A percentile compares a stretch with the other conserved stretches of the same genome.
phyloP scores from a whole-genome alignment of 2,329 filamentous ascomycete genomes.

The Bipolaris cookei region DNA sequence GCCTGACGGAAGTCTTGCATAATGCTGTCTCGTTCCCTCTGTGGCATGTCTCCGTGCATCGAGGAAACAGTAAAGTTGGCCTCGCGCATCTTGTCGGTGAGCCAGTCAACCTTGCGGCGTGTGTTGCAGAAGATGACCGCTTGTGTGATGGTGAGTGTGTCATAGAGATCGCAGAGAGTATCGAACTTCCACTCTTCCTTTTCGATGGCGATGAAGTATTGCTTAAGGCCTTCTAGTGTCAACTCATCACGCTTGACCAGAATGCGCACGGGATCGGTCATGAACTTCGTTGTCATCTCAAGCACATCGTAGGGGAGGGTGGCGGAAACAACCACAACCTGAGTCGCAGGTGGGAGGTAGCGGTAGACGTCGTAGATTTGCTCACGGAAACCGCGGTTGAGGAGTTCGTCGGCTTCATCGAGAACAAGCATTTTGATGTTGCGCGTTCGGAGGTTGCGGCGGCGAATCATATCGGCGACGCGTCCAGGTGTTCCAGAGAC shows the following conservation, averaged over 20 bases:
- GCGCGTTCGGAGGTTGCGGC: conserved; percentile 73
- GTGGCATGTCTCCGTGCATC: conserved; percentile 99
- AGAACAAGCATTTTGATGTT: conserved; percentile 81
- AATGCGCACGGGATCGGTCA: conserved; percentile 96
- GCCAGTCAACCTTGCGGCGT: conserved; percentile 97
- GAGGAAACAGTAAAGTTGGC: conserved; percentile 98
- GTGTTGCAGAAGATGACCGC: conserved; percentile 99
- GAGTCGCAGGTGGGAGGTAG: conserved; percentile 92
- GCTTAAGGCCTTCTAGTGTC: conserved; percentile 95
- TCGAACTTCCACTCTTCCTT: conserved; percentile 99
- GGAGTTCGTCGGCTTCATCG: conserved; percentile 77
- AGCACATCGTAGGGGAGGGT: conserved; percentile 97
- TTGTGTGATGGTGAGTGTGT: conserved; percentile 97
- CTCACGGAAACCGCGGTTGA: conserved; percentile 95
- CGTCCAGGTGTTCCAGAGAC: conserved; percentile 97
- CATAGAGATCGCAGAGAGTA: conserved; percentile 97
- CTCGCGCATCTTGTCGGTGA: conserved; percentile 99
- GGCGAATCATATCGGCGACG: conserved; percentile 84
- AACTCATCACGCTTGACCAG: conserved; percentile 98
- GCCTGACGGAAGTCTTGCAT: conserved; percentile 99
- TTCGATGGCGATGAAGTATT: conserved; percentile 99
- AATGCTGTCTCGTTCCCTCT: conserved; percentile 96
- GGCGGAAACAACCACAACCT: conserved; percentile 97
- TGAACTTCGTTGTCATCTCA: conserved; percentile 99
- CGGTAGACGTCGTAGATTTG: conserved; percentile 99